Base-by-base conservation (phyloP, 2,329 filamentous ascomycete genomes). In the Aspergillus ochraceus region DNA sequence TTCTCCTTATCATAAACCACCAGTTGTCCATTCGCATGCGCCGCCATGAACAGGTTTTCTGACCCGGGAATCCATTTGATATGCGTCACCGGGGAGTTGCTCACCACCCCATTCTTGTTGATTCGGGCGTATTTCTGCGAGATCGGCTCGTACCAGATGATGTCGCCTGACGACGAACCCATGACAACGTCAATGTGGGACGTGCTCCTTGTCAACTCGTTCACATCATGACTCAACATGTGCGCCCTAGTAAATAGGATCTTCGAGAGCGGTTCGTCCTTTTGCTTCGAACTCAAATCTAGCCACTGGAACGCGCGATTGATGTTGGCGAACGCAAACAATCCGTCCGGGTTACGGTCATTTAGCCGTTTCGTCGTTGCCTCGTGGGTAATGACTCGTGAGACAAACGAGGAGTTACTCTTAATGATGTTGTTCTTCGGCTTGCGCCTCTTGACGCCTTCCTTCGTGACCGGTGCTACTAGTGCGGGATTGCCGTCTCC, bases 351-450 rank as follows among this genome's bases (percentile, higher is more conserved):
- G 12, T 88, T 86, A 63, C 91, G 88, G 32, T 98, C 95, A 52
- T 86, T 85, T 63, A 98, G 77, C 64, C 90, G 88, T 77, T 95
- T 96, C 22, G 85, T 83, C 57, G 96, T 77, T 4, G 84, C 83
- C 69, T 99, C 95, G 70, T 97, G 91, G 17, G 92, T 88, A 64
- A 98, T 97, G 32, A 97, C 94, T 57, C 95, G 83, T n/a, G 94
- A 97, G 30, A 99, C 95, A 72, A 97, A 99, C 0, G 94, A 97
- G 10, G 95, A 99, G 76, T 97, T 98, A 79, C 92, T 98, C 82
- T 99, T 99, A 55, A 94, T 88, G 75, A 99, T 95, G 75, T 96
- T 98, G 77, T 94, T 98, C 83, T 98, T 99, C 2, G 95, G 95
- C 76, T 99, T 99, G 71, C 89, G 86, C 73, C 87, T 85, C 81